phyloP scores from a whole-genome alignment of 345 rosid genomes.

The Gossypium australe region DNA sequence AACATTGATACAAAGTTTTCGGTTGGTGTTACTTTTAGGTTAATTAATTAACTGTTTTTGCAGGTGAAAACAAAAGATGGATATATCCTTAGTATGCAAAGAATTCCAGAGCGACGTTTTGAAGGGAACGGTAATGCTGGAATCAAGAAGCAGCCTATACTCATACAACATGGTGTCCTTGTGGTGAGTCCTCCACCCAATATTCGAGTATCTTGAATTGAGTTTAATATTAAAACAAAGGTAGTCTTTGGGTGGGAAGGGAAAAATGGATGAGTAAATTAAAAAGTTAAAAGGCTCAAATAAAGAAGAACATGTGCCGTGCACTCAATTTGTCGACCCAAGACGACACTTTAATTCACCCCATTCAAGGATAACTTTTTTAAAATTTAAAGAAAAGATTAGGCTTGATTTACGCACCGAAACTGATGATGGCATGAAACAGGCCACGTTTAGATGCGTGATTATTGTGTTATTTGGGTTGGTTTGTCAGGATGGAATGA shows the following conservation, averaged over 20 bases:
- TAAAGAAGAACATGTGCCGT: not conserved
- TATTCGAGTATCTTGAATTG: too few species aligned
- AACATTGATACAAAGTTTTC: not conserved
- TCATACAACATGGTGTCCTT: constrained; percentile 84
- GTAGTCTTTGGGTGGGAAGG: not conserved
- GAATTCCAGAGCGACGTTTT: constrained; percentile 62
- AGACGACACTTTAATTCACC: not conserved
- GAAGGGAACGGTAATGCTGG: not conserved
- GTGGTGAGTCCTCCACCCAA: constrained; percentile 45
- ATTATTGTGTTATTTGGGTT: not conserved
- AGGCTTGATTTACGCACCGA: constrained; percentile 10
- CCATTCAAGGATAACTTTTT: not conserved
- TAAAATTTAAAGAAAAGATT: not conserved
- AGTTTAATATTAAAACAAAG: not conserved
- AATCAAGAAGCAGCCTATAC: constrained; percentile 49
- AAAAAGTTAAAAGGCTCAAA: not conserved
- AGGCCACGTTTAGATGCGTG: not conserved
- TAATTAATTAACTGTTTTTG: not conserved
- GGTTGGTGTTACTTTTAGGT: not conserved
- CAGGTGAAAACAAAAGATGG: constrained; percentile 80
- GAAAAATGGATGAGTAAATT: not conserved
- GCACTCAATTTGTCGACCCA: not conserved
- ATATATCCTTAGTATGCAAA: constrained; percentile 62
- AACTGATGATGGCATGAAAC: not conserved
- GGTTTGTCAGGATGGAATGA: constrained; percentile 72